Conservation (phyloP, 805 yeast genomes). For the Wickerhamiella siamensis region DNA sequence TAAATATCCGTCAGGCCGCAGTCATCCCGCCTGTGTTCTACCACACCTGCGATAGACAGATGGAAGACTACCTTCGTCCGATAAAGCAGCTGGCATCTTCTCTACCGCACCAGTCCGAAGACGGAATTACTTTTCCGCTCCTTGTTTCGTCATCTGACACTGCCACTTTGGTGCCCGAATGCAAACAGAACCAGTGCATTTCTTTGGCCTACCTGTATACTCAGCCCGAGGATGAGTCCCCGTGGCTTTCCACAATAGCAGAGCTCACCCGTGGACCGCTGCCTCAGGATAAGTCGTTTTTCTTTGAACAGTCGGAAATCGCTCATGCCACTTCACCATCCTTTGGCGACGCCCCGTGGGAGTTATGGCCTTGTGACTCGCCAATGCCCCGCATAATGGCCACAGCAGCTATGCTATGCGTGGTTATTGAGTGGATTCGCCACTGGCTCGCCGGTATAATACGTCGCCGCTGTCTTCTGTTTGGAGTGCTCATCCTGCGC, state of each 20-base stretch:
- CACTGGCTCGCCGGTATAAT: background rate
- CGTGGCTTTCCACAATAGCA: background rate
- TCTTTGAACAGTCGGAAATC: conserved; percentile 2
- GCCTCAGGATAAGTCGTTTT: background rate
- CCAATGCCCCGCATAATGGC: background rate
- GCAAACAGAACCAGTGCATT: background rate
- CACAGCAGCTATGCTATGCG: background rate
- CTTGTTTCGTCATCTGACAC: background rate
- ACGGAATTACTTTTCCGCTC: background rate
- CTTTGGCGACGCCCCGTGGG: background rate
- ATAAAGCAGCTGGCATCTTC: conserved; percentile 1
- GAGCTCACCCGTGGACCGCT: background rate
- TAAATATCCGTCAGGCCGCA: conserved; percentile 6
- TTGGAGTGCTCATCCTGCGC: background rate
- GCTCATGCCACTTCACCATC: background rate
- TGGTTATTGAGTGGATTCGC: background rate
- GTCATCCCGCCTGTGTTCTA: conserved; percentile 8
- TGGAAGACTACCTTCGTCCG: conserved; percentile 3
- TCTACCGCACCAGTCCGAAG: background rate
- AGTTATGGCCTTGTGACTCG: background rate
- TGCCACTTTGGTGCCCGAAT: background rate
- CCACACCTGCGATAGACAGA: conserved; percentile 1
- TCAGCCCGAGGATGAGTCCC: background rate
- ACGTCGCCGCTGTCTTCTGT: background rate
- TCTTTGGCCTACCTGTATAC: background rate